A percentile compares a stretch with the other conserved stretches of the same genome.
phyloP scores from a whole-genome alignment of 2,329 filamentous ascomycete species.

The Dothideomycetes sp. region DNA sequence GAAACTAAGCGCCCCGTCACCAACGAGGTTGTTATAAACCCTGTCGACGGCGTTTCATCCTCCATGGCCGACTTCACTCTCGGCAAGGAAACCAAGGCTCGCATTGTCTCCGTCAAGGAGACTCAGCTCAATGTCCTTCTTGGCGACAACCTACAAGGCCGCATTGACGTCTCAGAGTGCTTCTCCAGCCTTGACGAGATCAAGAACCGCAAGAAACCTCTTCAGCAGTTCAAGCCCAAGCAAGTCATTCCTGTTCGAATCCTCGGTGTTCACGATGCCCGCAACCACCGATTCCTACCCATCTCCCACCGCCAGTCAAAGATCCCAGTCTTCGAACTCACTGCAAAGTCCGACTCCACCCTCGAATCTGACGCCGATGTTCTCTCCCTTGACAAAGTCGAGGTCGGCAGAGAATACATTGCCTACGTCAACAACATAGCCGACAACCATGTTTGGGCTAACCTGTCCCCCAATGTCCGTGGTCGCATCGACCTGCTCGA shows the following conservation, averaged over 20 bases:
- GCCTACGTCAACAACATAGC: slow-evolving; percentile 87
- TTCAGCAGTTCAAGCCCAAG: slow-evolving; percentile 62
- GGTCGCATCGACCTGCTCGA: slow-evolving; percentile 76
- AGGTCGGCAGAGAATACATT: slow-evolving; percentile 59
- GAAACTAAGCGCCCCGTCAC: slow-evolving; percentile 15
- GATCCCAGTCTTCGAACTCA: slow-evolving; percentile 73
- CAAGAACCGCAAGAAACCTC: slow-evolving; percentile 65
- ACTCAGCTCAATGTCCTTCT: slow-evolving; percentile 89
- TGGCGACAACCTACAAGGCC: slow-evolving; percentile 80
- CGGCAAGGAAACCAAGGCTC: slow-evolving; percentile 65
- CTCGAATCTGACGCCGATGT: slow-evolving; percentile 45
- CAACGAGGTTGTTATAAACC: slow-evolving; percentile 36
- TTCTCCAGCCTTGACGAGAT: slow-evolving; percentile 88
- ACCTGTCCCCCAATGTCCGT: slow-evolving; percentile 75
- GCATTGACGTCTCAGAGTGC: slow-evolving; percentile 80
- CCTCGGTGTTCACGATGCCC: slow-evolving; percentile 79
- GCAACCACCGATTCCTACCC: slow-evolving; percentile 82
- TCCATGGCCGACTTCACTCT: slow-evolving; percentile 62
- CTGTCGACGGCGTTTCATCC: slow-evolving; percentile 53
- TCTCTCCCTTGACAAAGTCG: slow-evolving; percentile 61
- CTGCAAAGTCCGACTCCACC: slow-evolving; percentile 57
- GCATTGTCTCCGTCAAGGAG: slow-evolving; percentile 71
- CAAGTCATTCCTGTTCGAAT: slow-evolving; percentile 65
- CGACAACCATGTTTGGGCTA: slow-evolving; percentile 77
- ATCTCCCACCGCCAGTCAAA: slow-evolving; percentile 77